A percentile compares a stretch with the other conserved stretches of the same genome.
Conservation (phyloP, 169 alveolate species). For the Plasmodium yoelii region DNA sequence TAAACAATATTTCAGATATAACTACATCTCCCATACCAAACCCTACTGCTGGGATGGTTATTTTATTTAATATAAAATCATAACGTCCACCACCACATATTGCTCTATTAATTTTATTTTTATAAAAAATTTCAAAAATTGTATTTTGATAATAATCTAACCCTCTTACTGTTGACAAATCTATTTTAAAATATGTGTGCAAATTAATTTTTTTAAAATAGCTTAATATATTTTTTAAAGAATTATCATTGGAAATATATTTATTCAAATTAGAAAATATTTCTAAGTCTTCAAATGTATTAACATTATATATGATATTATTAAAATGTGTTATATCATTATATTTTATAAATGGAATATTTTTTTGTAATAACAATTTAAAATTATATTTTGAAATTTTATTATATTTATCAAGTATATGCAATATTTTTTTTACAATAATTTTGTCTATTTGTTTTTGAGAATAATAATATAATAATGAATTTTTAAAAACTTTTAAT, state of each 20-base stretch:
- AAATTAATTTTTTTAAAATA: conserved; percentile 35
- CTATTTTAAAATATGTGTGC: conserved; percentile 19
- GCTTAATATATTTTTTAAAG: conserved; percentile 1
- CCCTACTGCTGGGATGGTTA: conserved; percentile 35
- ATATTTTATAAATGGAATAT: conserved; percentile 18
- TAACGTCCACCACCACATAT: conserved; percentile 76
- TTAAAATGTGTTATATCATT: conserved; percentile 1
- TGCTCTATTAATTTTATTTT: conserved; percentile 33
- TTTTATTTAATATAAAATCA: conserved; percentile 12
- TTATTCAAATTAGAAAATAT: conserved; percentile 1
- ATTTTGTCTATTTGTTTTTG: conserved; percentile 3
- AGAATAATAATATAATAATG: conserved; percentile 6
- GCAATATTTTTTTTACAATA: conserved; percentile 7
- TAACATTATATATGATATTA: conserved; percentile 16
- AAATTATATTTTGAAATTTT: conserved; percentile 18
- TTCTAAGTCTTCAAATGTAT: not conserved
- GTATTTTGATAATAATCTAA: conserved; percentile 61
- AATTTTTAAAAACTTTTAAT: conserved; percentile 12
- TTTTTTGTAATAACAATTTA: conserved; percentile 31
- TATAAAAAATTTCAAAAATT: conserved; percentile 47
- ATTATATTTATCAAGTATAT: conserved; percentile 43
- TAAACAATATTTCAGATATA: conserved; percentile 50
- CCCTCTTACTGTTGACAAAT: conserved; percentile 58
- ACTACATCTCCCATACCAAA: conserved; percentile 76
- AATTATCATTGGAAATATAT: not conserved